Evolutionary conservation across 1,284 basidiomycete genomes (phyloP).

Genomic region (Kalmanozyma brasiliensis): DNA sequence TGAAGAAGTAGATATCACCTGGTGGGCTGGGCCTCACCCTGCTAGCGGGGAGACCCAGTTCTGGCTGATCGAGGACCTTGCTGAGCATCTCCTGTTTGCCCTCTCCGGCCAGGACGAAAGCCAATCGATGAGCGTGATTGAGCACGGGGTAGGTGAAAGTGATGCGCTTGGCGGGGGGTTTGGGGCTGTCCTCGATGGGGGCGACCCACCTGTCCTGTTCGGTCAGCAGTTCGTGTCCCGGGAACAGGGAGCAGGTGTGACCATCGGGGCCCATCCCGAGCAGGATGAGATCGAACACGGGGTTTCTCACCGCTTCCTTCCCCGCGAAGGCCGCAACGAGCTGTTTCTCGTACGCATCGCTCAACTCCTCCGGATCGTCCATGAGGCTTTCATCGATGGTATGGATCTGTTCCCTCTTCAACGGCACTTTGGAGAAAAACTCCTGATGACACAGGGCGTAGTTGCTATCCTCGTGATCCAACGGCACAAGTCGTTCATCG

Average conservation of each 20-base stretch:
- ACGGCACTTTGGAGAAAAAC: conserved; percentile 85
- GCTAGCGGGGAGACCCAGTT: conserved; percentile 82
- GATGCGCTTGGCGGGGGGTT: conserved; percentile 88
- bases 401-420: conserved; percentile 79
- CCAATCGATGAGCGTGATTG: conserved; percentile 76
- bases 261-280: conserved; percentile 75
- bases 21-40: conserved; percentile 82
- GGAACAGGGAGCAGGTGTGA: conserved; percentile 96
- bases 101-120: conserved; percentile 86
- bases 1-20: conserved; percentile 71
- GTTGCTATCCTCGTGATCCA: conserved; percentile 92
- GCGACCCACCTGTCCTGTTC: conserved; percentile 95
- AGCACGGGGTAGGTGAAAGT: conserved; percentile 68
- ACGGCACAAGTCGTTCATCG: conserved; percentile 94
- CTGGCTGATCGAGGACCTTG: conserved; percentile 81
- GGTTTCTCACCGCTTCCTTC: conserved; percentile 65
- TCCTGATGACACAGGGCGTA: conserved; percentile 80
- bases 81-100: conserved; percentile 83
- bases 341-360: conserved; percentile 91
- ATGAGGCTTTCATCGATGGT: conserved; percentile 79
- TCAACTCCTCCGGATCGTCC: conserved; percentile 79
- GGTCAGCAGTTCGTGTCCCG: conserved; percentile 82
- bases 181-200: conserved; percentile 89
- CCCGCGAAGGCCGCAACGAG: conserved; percentile 81
- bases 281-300: conserved; percentile 68